Conservation (phyloP, 768 basidiomycete species). For the Lactifluus hygrophoroides region DNA sequence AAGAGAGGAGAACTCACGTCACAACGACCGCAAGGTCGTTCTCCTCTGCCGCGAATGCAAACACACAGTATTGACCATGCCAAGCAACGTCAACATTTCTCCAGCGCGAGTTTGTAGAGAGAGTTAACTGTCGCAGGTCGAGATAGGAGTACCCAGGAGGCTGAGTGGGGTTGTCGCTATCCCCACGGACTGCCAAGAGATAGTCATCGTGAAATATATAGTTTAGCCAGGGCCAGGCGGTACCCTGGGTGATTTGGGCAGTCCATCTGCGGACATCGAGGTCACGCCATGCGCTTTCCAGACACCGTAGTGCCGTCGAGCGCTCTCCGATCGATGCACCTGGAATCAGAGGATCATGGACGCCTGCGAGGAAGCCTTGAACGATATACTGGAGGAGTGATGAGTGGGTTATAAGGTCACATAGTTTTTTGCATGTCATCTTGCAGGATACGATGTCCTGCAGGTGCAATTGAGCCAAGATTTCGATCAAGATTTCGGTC, state of each 20-base stretch:
- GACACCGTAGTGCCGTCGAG: neutral
- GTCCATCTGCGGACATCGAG: conserved; percentile 3
- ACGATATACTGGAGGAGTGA: neutral
- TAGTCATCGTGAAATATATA: conserved; percentile 2
- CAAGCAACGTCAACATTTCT: neutral
- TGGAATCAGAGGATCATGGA: neutral
- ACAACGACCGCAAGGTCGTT: neutral
- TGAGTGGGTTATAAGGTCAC: neutral
- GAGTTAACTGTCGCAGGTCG: neutral
- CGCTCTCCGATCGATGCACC: neutral
- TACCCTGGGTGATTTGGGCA: neutral
- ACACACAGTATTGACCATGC: neutral
- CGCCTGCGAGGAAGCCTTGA: neutral
- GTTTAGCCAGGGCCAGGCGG: conserved; percentile 11
- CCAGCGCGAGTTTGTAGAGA: neutral
- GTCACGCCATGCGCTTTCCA: conserved; percentile 2
- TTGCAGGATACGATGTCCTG: neutral
- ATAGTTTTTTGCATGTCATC: neutral
- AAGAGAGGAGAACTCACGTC: neutral
- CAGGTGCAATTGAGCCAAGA: neutral
- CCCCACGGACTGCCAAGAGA: conserved; percentile 4
- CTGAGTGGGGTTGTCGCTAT: neutral
- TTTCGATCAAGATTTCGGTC: conserved; percentile 4
- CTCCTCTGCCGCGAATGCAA: conserved; percentile 3
- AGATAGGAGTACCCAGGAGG: conserved; percentile 4